Percentiles rank a stretch among this genome's conserved stretches.
phyloP scores from a whole-genome alignment of 106 monocot genomes.

The Vanilla planifolia region DNA sequence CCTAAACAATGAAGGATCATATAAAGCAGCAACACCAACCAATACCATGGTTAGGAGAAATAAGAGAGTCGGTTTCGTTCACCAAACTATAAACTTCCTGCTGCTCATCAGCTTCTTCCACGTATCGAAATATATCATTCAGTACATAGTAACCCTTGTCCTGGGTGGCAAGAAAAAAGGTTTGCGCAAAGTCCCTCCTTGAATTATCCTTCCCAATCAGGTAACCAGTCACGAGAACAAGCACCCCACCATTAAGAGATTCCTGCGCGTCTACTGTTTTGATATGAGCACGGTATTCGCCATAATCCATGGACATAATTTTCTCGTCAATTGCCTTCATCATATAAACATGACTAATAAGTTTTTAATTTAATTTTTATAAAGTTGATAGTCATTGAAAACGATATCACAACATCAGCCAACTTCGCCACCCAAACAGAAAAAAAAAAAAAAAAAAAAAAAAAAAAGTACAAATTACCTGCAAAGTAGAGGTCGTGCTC shows the following conservation, averaged over 20 bases:
- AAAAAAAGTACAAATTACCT: slow-evolving; percentile 15
- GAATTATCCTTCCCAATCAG: slow-evolving; percentile 44
- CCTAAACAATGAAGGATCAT: not conserved
- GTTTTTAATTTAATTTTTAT: too few species aligned
- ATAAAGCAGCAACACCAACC: not conserved
- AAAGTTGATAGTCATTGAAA: not conserved
- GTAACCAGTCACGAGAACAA: slow-evolving; percentile 71
- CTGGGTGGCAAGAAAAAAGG: slow-evolving; percentile 77
- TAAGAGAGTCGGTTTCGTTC: slow-evolving; percentile 13
- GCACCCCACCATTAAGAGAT: slow-evolving; percentile 44
- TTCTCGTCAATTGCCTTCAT: slow-evolving; percentile 66
- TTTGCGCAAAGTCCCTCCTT: slow-evolving; percentile 60
- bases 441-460: not conserved
- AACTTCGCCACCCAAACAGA: not conserved
- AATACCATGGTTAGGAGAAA: slow-evolving; percentile 30
- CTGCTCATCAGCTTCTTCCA: slow-evolving; percentile 17
- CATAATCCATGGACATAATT: slow-evolving; percentile 54
- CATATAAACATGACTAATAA: not conserved
- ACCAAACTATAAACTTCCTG: slow-evolving; percentile 5
- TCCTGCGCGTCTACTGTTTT: slow-evolving; percentile 70
- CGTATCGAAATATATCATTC: slow-evolving; percentile 73
- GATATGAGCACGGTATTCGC: slow-evolving; percentile 40
- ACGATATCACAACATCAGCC: too few species aligned
- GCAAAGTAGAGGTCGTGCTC: slow-evolving; percentile 33
- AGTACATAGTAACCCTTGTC: slow-evolving; percentile 66